Evolutionary conservation across 2,329 filamentous ascomycete genomes (phyloP), one percentile per base, ranked within the genome.

Genomic region (Xylariaceae sp.): DNA sequence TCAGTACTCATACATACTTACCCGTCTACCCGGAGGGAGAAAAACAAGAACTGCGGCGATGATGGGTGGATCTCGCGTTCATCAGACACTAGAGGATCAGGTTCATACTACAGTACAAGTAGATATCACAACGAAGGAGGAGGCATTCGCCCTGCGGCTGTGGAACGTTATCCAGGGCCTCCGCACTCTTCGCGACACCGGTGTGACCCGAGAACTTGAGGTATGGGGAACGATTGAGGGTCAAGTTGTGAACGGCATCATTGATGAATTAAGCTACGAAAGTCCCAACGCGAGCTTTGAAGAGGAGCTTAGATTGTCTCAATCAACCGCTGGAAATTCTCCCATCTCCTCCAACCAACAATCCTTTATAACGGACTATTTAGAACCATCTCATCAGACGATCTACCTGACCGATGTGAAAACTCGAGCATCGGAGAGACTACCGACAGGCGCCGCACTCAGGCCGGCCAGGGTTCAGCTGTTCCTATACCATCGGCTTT

Each of bases 161-260:
- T 98, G 93, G 92, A 98, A 98, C 71, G 80, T 95, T 9, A 89
- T 97, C 32, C 90, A 96, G 68, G 92, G 93, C 0, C 69, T 98
- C 48, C 84, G 90, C 18, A 91, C 87, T 1, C 75, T 93, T 50
- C 80, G 88, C 4, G 83, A 89, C 12, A 87, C 81, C 1, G 90
- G 90, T 2, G 76, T 88, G 55, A 92, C 90, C 2, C 79, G 90
- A 18, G 90, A 93, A 72, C 71, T 93, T 21, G 88, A 92, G 66
- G 81, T 98, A 2, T 97, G 93, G 91, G 95, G 93, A 0, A 75
- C 89, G 12, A 72, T 97, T 1, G 87, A 95, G 54, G 91, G 89
- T 1, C 84, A 96, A 65, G 78, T 97, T 20, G 86, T 98, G 56
- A 95, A 90, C 65, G 95, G 95, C 1, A 78, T 98, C 48, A 96